Evolutionary conservation across 2,329 filamentous ascomycete genomes (phyloP), one percentile per base, ranked within the genome.

Genomic region (Apiospora pterosperma): DNA sequence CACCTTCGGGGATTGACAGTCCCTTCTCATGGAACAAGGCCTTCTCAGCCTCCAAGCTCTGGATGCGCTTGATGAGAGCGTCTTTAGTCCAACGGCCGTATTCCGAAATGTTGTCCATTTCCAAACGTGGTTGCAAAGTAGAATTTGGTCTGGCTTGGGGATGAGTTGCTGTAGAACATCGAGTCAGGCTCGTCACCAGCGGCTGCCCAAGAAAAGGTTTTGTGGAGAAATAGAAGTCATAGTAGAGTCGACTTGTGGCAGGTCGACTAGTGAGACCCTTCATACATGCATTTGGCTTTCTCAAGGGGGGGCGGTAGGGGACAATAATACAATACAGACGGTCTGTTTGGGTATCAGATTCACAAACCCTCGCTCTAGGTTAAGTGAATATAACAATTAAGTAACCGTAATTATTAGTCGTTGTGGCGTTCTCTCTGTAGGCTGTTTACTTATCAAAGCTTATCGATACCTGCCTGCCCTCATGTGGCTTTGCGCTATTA

Each of bases 31-130:
- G 55, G 10, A 14, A 16, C 4, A 28, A 39, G 5, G 8, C 4
- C 8, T 36, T 44, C 72, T 92, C 84, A 5, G 81, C 75, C 76
- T 96, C 92, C 7, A 96, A 82, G 62, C 86, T 80, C 19, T 82
- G 84, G 58, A 96, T 88, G 44, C 90, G 85, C 68, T 85, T 79
- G 52, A 96, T 85, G 41, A 96, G 85, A 55, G 86, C 86, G 42
- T 88, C 83, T 67, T 87, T 88, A 63, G 85, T 88, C 91, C 90
- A 94, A 68, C 81, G 82, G 44, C 82, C 82, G 78, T 94, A 94
- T 55, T 81, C 79, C 23, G 34, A 8, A 1, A 16, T 23, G 11
- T 60, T 60, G 8, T 60, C 36, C 58, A 60, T 60, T 25, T 39
- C 39, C 21, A 23, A n/a, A 10, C 25, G 48, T 11, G 19, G 44